These are phyloP conservation scores for Xylariomycetidae sp. DNA, from an alignment of 2,329 filamentous ascomycete genomes.

Conservation along the genomic window DNA sequence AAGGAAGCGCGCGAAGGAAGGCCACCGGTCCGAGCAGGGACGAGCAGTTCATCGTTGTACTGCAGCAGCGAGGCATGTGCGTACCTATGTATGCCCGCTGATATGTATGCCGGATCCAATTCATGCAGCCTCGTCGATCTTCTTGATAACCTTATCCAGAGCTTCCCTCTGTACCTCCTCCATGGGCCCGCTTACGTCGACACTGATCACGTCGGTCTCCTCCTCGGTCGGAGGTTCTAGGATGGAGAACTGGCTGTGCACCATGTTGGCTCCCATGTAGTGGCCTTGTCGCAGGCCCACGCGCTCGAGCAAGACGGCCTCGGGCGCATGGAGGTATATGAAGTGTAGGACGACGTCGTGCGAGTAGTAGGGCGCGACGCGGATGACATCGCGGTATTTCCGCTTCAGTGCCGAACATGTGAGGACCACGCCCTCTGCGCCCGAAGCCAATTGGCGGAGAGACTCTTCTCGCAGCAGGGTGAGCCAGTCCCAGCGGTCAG, in stretches of 20 bases:
- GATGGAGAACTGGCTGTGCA: conserved; percentile 81
- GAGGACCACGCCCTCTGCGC: conserved; percentile 73
- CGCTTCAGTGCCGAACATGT: conserved; percentile 95
- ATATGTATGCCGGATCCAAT: too few species aligned
- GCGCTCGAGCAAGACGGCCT: conserved; percentile 68
- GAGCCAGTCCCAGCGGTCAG: conserved; percentile 97
- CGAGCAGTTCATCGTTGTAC: too few species aligned
- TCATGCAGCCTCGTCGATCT: conserved; percentile 41
- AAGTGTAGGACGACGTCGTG: conserved; percentile 78
- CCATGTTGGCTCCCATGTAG: conserved; percentile 96
- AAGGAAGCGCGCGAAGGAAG: too few species aligned
- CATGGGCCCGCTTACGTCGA: conserved; percentile 58
- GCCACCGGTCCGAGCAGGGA: too few species aligned
- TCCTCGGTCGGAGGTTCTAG: conserved; percentile 74
- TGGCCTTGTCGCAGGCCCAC: conserved; percentile 73
- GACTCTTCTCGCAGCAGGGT: conserved; percentile 67
- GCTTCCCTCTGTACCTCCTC: conserved; percentile 57
- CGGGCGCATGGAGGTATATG: conserved; percentile 77
- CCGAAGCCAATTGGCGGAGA: conserved; percentile 46
- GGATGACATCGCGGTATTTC: conserved; percentile 91
- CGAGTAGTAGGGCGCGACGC: conserved; percentile 71
- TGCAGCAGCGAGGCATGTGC: too few species aligned
- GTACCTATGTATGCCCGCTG: neutral
- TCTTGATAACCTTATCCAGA: conserved; percentile 48
- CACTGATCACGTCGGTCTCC: conserved; percentile 64